Base-by-base conservation (phyloP, 164 flowering plant species). In the Magnolia officinalis region DNA sequence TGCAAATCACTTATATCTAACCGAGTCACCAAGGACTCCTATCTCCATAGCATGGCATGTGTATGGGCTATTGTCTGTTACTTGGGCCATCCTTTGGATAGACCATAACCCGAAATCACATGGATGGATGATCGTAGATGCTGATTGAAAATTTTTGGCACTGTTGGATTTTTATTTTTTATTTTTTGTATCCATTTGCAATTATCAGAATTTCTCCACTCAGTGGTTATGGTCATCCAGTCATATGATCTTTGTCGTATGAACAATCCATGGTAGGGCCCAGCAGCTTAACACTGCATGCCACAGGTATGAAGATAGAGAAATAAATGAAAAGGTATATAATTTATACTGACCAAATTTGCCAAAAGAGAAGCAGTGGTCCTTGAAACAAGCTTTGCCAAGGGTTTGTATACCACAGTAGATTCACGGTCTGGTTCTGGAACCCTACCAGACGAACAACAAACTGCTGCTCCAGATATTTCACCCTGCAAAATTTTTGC, bases 381-480 rank as follows among this genome's bases (percentile, higher is more conserved):
- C 82, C 82, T 91, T 31, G 99, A 91, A 8, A 90, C 95, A 76
- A 87, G 83, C 81, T 92, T 94, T 18, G 99, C 95, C 87, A 87
- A 76, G 16, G 99, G 99, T 82, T 91, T 96, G 80, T 89, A 90
- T 59, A 94, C 74, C 49, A 91, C 89, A 77, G 78, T 82, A 61
- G 88, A 71, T 79, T 81, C 84, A 72, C 50, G 70, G n/a, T 87
- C 90, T 50, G 85, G 49, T 63, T 79, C 73, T 31, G 73, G 74
- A 75, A 58, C 82, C 70, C 76, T 82, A 26, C 84, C 84, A 64
- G 86, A 80, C 64, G 86, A 80, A 79, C 20, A 72, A 66, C 77
- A 69, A 78, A 18, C 80, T 59, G 81, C 82, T 49, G 84, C 51
- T 61, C 83, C 87, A 65, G 89, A 83, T 49, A 77, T 59, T 72